Base-by-base conservation (phyloP, 225 moss, liverwort and hornwort species). In the Straminergon stramineum region DNA sequence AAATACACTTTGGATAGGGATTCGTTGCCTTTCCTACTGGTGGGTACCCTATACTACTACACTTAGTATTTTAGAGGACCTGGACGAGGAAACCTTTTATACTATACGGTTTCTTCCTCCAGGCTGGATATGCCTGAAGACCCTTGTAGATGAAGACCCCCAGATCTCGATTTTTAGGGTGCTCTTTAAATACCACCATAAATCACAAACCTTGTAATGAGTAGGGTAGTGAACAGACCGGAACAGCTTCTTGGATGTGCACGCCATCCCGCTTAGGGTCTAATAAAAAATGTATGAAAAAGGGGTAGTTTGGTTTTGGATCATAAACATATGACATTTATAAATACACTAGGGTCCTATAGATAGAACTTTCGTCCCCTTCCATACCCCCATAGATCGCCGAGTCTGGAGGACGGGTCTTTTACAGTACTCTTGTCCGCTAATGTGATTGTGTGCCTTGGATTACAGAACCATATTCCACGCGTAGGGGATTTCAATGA, bases 401-500 rank as follows among this genome's bases (percentile, higher is more conserved):
- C 57, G 39, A 39, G 74, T 69, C 32, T 61, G 51, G 28, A 51
- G 14, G 27, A 9, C 62, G 17, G 45, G 37, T 62, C 31, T 31
- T 32, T 74, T 13, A 15, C 41, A 58, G 20, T 34, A 9, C 45
- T 60, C 74, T 32, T 74, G 24, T 85, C 45, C 60, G 43, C 45
- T 68, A 24, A 74, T 83, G 74, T 82, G 67, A 57, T 43, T 21
- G 65, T 85, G 82, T 84, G 81, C 35, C 69, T 87, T 62, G 77
- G 53, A 52, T 88, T 78, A 82, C 93, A 99, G 99, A 99, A 99
- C 88, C 99, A 99, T 84, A 99, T 99, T 90, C 99, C 99, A 21
- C 94, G 99, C 70, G 97, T 99, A 23, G 97, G 97, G 68, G 99
- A 99, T 89, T 99, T 99, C 88, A 99, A 99, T 56, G 99, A 99